These are phyloP conservation scores for Auricularia sp. DNA, from an alignment of 768 basidiomycete species.

Conservation along the genomic window DNA sequence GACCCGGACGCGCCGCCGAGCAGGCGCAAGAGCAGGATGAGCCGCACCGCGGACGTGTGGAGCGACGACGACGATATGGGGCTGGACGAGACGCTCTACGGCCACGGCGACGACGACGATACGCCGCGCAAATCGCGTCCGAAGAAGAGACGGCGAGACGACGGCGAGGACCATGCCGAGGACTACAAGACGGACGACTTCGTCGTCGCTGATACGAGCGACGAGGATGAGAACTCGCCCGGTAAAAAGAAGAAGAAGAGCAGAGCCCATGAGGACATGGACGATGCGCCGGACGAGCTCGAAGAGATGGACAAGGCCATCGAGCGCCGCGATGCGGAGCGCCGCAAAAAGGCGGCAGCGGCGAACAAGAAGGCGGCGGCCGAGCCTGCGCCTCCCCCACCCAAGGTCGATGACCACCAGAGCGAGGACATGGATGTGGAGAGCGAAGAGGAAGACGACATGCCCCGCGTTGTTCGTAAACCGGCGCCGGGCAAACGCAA, in stretches of 20 bases:
- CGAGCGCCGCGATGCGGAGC: slow-evolving; percentile 29
- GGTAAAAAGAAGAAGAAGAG: slow-evolving; percentile 26
- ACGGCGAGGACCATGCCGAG: slow-evolving; percentile 41
- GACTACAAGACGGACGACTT: slow-evolving; percentile 84
- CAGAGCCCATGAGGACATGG: slow-evolving; percentile 30
- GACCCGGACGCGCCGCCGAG: not conserved
- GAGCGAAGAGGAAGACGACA: slow-evolving; percentile 57
- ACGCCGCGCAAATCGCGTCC: slow-evolving; percentile 21
- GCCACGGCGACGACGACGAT: slow-evolving; percentile 29
- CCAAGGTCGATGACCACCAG: slow-evolving; percentile 16
- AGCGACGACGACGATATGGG: slow-evolving; percentile 50
- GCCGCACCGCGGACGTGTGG: slow-evolving; percentile 37
- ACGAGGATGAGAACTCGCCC: slow-evolving; percentile 39
- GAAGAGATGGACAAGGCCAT: slow-evolving; percentile 47
- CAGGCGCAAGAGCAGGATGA: slow-evolving; percentile 25
- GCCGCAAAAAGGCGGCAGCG: slow-evolving; percentile 10
- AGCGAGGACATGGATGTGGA: slow-evolving; percentile 59
- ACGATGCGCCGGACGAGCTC: slow-evolving; percentile 60
- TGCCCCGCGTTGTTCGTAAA: not conserved
- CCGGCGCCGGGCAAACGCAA: slow-evolving; percentile 27
- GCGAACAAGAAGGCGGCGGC: slow-evolving; percentile 22
- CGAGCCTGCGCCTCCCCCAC: not conserved
- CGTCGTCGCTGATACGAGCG: slow-evolving; percentile 66
- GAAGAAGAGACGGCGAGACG: slow-evolving; percentile 35
- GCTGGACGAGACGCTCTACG: slow-evolving; percentile 15